Evolutionary conservation across 2,329 filamentous ascomycete genomes (phyloP).

Genomic region (Fusarium incarnatum): DNA sequence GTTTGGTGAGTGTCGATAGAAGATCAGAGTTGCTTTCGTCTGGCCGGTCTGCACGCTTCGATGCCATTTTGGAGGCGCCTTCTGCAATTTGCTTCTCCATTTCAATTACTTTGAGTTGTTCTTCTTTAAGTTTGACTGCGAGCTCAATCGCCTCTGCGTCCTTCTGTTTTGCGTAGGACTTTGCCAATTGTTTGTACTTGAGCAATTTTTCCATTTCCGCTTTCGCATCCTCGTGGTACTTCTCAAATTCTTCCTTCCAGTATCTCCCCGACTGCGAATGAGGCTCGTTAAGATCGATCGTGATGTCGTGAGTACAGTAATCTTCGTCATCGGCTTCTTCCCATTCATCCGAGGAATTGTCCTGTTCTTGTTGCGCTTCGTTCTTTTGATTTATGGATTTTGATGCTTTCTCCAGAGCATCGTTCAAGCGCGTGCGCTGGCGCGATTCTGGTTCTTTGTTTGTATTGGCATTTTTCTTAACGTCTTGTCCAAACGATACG

Average conservation of each 20-base stretch:
- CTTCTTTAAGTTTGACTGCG: conserved; percentile 72
- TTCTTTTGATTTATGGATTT: conserved; percentile 20
- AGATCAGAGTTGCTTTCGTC: conserved; percentile 61
- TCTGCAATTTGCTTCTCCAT: conserved; percentile 74
- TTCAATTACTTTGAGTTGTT: conserved; percentile 71
- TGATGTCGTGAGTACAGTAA: conserved; percentile 69
- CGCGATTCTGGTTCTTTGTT: conserved; percentile 43
- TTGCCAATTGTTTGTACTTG: conserved; percentile 82
- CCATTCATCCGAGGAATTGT: conserved; percentile 59
- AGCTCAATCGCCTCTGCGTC: conserved; percentile 77
- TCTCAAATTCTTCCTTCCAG: conserved; percentile 83
- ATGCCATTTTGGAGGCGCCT: conserved; percentile 66
- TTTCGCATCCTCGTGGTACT: conserved; percentile 78
- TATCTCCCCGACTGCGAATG: conserved; percentile 80
- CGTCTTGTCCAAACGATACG: conserved; percentile 72
- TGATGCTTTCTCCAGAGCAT: conserved; percentile 56
- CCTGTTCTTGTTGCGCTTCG: conserved; percentile 18
- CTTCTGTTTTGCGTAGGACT: conserved; percentile 82
- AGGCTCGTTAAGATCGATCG: conserved; percentile 78
- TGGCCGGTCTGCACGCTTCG: conserved; percentile 48
- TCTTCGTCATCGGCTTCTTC: conserved; percentile 61
- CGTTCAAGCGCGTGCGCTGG: conserved; percentile 59
- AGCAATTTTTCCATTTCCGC: conserved; percentile 81
- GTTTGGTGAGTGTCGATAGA: conserved; percentile 65
- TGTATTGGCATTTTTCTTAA: conserved; percentile 56